Percentiles rank a stretch among this genome's conserved stretches.
These are phyloP conservation scores for Tetrahymena thermophila DNA, from an alignment of 73 alveolate species.

Conservation along the genomic window DNA sequence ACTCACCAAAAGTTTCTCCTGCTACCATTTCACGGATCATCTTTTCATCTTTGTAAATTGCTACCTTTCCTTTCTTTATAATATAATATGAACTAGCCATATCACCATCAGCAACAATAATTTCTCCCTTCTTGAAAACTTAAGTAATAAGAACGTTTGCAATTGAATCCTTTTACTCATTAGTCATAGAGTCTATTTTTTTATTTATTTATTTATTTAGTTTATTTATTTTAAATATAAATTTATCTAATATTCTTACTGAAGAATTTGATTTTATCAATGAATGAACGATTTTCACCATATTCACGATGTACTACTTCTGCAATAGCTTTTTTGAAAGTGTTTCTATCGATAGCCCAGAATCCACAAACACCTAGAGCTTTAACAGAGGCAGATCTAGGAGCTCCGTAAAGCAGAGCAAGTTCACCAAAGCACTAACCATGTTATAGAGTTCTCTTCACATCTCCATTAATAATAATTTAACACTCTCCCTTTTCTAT, in stretches of 20 bases:
- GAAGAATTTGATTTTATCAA: constrained; percentile 44
- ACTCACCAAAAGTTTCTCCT: constrained; percentile 55
- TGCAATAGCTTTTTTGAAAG: constrained; percentile 50
- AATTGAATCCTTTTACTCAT: constrained; percentile 35
- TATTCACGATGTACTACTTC: constrained; percentile 39
- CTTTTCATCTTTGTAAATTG: constrained; percentile 32
- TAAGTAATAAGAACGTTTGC: constrained; percentile 19
- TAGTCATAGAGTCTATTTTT: constrained; percentile 33
- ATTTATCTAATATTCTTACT: background rate
- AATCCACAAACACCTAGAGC: constrained; percentile 31
- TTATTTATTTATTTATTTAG: background rate
- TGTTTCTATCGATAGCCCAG: constrained; percentile 50
- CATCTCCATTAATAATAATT: constrained; percentile 24
- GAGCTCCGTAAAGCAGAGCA: constrained; percentile 63
- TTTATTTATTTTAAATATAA: no score
- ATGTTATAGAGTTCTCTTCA: background rate
- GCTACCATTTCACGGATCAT: constrained; percentile 41
- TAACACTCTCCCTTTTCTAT: constrained; percentile 21
- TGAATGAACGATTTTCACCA: constrained; percentile 39
- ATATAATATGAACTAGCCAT: constrained; percentile 39
- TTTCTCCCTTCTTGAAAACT: constrained; percentile 28
- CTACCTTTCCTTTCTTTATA: constrained; percentile 41
- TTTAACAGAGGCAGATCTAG: constrained; percentile 42
- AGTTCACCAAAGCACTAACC: constrained; percentile 69
- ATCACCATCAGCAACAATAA: constrained; percentile 50